Percentiles rank a stretch among this genome's conserved stretches.
Evolutionary conservation across 805 yeast genomes (phyloP).

Genomic region (Lachancea dasiensis): DNA sequence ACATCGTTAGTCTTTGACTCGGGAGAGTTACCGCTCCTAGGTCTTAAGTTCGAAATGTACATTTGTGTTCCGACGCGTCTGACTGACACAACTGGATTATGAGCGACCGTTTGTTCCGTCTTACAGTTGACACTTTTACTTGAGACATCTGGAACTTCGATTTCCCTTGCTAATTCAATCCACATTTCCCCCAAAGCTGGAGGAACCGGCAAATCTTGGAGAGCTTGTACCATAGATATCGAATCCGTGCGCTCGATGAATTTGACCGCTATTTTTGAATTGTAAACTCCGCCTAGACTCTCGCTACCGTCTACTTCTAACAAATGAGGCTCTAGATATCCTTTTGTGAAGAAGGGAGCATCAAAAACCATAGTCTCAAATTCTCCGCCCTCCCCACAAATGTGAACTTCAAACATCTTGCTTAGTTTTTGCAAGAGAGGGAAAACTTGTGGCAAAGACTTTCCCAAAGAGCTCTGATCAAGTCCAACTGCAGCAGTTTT

Average conservation of each 20-base stretch:
- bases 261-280: constrained; percentile 50
- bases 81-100: constrained; percentile 3
- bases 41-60: constrained; percentile 41
- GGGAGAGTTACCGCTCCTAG: constrained; percentile 25
- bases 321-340: constrained; percentile 37
- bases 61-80: constrained; percentile 29
- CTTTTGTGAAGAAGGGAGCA: constrained; percentile 71
- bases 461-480: constrained; percentile 58
- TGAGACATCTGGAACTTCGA: neutral
- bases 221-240: constrained; percentile 9
- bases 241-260: constrained; percentile 36
- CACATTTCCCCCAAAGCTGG: constrained; percentile 20
- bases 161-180: constrained; percentile 13
- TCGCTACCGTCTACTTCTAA: constrained; percentile 39
- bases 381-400: constrained; percentile 99
- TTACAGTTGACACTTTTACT: too few species aligned
- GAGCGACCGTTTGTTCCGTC: neutral
- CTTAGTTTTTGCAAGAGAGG: constrained; percentile 56
- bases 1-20: constrained; percentile 45
- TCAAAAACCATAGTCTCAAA: constrained; percentile 90
- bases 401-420: constrained; percentile 68
- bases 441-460: constrained; percentile 53
- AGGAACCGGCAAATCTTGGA: constrained; percentile 36
- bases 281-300: constrained; percentile 60
- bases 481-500: constrained; percentile 94